Conservation (phyloP, 2,329 filamentous ascomycete genomes). For the Parastagonospora avenae region DNA sequence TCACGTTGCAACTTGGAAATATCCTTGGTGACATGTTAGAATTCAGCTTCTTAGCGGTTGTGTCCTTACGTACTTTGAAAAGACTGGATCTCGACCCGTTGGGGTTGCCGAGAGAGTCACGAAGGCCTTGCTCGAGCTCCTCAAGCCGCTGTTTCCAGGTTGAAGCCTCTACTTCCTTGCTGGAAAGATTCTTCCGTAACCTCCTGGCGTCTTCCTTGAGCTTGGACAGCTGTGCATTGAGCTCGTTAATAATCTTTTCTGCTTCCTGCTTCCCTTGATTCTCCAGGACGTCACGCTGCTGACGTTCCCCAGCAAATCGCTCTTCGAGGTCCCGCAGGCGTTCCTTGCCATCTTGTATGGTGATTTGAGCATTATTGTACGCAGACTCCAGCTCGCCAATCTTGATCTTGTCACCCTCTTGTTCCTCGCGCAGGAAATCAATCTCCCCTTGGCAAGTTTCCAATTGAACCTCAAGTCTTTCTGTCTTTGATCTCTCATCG, state of each 20-base stretch:
- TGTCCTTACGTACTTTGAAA: constrained; percentile 64
- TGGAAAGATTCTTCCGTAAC: constrained; percentile 80
- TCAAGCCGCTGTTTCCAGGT: constrained; percentile 90
- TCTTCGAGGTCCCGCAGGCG: constrained; percentile 59
- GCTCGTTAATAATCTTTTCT: constrained; percentile 88
- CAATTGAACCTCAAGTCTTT: constrained; percentile 85
- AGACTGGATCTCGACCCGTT: constrained; percentile 85
- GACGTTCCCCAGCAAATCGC: constrained; percentile 77
- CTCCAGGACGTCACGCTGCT: constrained; percentile 85
- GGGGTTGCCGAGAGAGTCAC: constrained; percentile 84
- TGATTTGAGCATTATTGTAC: constrained; percentile 77
- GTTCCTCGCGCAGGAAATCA: constrained; percentile 92
- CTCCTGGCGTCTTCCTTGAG: constrained; percentile 85
- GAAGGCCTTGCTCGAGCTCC: constrained; percentile 86
- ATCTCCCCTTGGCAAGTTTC: constrained; percentile 94
- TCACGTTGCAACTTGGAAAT: constrained; percentile 88
- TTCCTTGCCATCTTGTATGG: constrained; percentile 83
- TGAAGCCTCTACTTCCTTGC: constrained; percentile 83
- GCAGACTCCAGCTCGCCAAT: constrained; percentile 91
- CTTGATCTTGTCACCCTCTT: constrained; percentile 96
- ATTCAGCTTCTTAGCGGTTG: constrained; percentile 8
- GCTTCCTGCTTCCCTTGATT: constrained; percentile 93
- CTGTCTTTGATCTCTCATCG: constrained; percentile 85
- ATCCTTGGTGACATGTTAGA: constrained; percentile 57
- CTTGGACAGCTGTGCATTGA: constrained; percentile 80